A percentile compares a stretch with the other conserved stretches of the same genome.
These are phyloP conservation scores for Trichosporon inkin DNA, from an alignment of 1,284 basidiomycete species.

Conservation along the genomic window DNA sequence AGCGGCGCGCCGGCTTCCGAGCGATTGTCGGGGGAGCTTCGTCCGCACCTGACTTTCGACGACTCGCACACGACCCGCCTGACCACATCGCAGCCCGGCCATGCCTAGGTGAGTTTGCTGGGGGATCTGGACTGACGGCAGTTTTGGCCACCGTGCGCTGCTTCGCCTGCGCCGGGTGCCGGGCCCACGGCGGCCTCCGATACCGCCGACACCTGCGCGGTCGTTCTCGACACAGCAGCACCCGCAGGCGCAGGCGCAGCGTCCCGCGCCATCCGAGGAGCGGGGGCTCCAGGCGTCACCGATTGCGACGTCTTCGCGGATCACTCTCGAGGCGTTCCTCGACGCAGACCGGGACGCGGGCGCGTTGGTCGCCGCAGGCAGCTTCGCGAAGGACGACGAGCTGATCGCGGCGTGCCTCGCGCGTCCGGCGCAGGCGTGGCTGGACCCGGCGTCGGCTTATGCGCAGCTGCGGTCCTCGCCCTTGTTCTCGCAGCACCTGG, in stretches of 20 bases:
- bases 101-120: slow-evolving; percentile 14
- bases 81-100: not conserved
- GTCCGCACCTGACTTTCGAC: not conserved
- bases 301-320: slow-evolving; percentile 28
- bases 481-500: slow-evolving; percentile 31
- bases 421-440: slow-evolving; percentile 9
- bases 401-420: slow-evolving; percentile 24
- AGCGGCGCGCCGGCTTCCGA: no score
- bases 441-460: slow-evolving; percentile 34
- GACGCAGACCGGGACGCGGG: not conserved
- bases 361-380: slow-evolving; percentile 16
- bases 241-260: not conserved
- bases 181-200: not conserved
- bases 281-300: slow-evolving; percentile 16
- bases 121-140: not conserved
- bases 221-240: not conserved
- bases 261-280: not conserved
- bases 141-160: slow-evolving; percentile 14
- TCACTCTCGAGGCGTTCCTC: slow-evolving; percentile 30
- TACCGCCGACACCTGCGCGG: not conserved
- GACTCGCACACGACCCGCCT: not conserved
- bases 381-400: slow-evolving; percentile 32
- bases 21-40: no score
- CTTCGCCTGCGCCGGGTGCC: slow-evolving; percentile 16
- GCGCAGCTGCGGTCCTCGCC: slow-evolving; percentile 25